Percentiles rank a stretch among this genome's conserved stretches.
phyloP scores from a whole-genome alignment of 129 eudicot species.

The Tanacetum coccineum region DNA sequence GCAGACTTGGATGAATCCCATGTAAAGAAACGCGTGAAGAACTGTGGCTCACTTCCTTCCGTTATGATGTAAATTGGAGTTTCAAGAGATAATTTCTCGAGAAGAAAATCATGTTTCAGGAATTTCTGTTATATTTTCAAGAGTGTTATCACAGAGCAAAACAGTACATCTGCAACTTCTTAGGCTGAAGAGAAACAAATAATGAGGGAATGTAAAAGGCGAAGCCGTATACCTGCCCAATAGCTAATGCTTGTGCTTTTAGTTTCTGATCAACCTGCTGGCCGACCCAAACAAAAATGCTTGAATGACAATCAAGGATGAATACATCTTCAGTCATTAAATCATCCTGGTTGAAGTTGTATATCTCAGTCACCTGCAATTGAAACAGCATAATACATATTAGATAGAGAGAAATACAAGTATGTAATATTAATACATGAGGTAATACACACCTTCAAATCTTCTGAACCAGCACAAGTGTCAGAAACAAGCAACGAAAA shows the following conservation, averaged over 20 bases:
- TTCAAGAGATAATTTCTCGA: conserved; percentile 66
- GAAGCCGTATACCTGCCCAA: conserved; percentile 60
- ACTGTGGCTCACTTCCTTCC: conserved; percentile 90
- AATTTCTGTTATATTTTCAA: conserved; percentile 42
- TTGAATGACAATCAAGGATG: conserved; percentile 81
- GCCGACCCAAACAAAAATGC: conserved; percentile 91
- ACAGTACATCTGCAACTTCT: conserved; percentile 10
- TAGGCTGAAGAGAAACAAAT: conserved; percentile 12
- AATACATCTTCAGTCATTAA: conserved; percentile 90
- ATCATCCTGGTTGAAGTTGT: conserved; percentile 88
- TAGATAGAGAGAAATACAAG: background rate
- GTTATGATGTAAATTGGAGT: conserved; percentile 64
- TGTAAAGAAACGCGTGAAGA: conserved; percentile 87
- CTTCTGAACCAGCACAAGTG: conserved; percentile 51
- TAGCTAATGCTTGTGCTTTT: conserved; percentile 56
- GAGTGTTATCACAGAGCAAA: conserved; percentile 14
- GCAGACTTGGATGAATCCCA: conserved; percentile 85
- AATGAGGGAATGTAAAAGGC: too few species aligned
- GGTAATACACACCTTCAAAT: conserved; percentile 57
- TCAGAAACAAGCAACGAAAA: conserved; percentile 26
- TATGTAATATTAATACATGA: background rate
- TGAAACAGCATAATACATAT: background rate
- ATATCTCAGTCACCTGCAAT: conserved; percentile 77
- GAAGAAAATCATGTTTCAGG: conserved; percentile 62
- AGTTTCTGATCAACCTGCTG: conserved; percentile 66